Conservation (phyloP, 441 rosid genomes). For the Mallotus repandus region DNA sequence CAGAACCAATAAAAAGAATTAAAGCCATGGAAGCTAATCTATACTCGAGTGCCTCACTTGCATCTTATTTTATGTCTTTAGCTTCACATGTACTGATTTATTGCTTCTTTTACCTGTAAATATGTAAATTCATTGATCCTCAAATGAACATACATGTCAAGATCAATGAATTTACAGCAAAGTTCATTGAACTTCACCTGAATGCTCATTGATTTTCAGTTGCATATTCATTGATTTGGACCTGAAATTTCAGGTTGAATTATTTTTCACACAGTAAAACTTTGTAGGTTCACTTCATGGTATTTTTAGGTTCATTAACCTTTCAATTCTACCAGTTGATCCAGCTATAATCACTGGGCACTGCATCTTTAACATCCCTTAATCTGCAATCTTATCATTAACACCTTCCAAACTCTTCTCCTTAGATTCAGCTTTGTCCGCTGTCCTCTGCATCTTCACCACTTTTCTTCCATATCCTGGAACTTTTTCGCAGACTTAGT, state of each 20-base stretch:
- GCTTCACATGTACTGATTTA: slow-evolving; percentile 23
- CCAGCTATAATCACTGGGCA: slow-evolving; percentile 50
- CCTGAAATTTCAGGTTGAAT: too few relatives aligned
- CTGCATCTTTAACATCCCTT: slow-evolving; percentile 33
- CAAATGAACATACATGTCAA: too few relatives aligned
- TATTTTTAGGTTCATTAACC: too few relatives aligned
- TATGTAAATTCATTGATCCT: too few relatives aligned
- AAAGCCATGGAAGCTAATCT: slow-evolving; percentile 51
- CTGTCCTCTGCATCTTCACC: slow-evolving; percentile 39
- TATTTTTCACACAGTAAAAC: too few relatives aligned
- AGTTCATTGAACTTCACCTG: too few relatives aligned
- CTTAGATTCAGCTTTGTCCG: slow-evolving; percentile 47
- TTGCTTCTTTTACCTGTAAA: too few relatives aligned
- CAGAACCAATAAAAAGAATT: slow-evolving; percentile 48
- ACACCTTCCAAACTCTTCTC: slow-evolving; percentile 35
- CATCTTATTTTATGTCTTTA: slow-evolving; percentile 13
- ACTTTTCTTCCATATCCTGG: slow-evolving; percentile 38
- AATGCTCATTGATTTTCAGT: too few relatives aligned
- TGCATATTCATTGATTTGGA: too few relatives aligned
- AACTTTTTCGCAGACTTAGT: slow-evolving; percentile 36
- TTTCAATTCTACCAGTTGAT: slow-evolving; percentile 32
- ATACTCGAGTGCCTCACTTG: slow-evolving; percentile 37
- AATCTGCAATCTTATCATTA: slow-evolving; percentile 32
- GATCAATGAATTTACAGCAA: too few relatives aligned
- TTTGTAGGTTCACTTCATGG: too few relatives aligned